Conservation (phyloP, 176 grass and related monocot genomes). For the Typha latifolia region DNA sequence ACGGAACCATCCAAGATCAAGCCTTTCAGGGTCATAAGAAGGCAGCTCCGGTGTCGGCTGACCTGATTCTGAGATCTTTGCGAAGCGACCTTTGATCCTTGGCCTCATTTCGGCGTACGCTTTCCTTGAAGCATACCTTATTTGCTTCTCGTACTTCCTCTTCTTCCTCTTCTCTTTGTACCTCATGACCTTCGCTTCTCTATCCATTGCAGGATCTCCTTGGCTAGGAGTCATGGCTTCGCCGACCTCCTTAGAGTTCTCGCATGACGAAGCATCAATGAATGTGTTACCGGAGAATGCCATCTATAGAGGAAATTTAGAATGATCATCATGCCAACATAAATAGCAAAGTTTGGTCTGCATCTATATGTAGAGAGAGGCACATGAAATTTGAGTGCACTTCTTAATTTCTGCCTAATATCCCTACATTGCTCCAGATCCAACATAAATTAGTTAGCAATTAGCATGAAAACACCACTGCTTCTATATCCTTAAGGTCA, state of each 20-base stretch:
- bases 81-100: constrained; percentile 53
- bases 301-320: constrained; percentile 22
- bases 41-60: constrained; percentile 3
- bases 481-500: too few species aligned
- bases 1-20: constrained; percentile 27
- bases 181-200: constrained; percentile 45
- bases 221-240: constrained; percentile 12
- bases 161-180: constrained; percentile 68
- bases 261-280: constrained; percentile 29
- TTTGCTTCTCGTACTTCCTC: constrained; percentile 55
- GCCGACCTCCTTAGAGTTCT: constrained; percentile 9
- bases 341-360: too few species aligned
- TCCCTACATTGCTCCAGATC: too few species aligned
- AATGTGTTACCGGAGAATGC: constrained; percentile 45
- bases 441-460: too few species aligned
- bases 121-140: constrained; percentile 47
- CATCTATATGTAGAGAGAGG: too few species aligned
- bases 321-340: too few species aligned
- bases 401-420: too few species aligned
- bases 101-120: constrained; percentile 54
- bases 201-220: constrained; percentile 4
- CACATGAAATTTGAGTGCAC: too few species aligned
- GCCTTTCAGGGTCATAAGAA: constrained; percentile 31
- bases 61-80: constrained; percentile 33
- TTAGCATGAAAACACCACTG: too few species aligned